Conservation (phyloP, 129 eudicot species). For the Flaveria ramosissima region DNA sequence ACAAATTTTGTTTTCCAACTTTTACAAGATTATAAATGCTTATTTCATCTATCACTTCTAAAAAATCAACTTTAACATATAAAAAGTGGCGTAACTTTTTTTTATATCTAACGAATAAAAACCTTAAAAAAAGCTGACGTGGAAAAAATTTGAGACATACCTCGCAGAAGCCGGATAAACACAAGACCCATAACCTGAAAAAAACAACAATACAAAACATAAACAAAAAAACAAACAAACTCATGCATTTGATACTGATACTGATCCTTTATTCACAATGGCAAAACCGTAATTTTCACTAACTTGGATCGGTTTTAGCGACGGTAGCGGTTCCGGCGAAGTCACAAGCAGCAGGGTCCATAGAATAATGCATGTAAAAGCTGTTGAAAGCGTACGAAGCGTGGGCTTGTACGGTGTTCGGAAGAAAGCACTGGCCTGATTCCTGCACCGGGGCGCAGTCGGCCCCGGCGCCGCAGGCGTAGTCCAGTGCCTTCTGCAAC, state of each 20-base stretch:
- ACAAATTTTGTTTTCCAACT: too few relatives aligned
- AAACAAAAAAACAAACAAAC: background rate
- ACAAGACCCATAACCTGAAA: slow-evolving; percentile 81
- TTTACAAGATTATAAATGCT: too few relatives aligned
- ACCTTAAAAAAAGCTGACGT: background rate
- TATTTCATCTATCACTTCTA: too few relatives aligned
- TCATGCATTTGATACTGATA: too few relatives aligned
- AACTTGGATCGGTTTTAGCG: slow-evolving; percentile 76
- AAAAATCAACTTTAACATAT: too few relatives aligned
- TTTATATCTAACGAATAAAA: background rate
- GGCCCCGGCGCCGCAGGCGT: slow-evolving; percentile 77
- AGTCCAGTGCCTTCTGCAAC: slow-evolving; percentile 57
- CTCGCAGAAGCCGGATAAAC: slow-evolving; percentile 68
- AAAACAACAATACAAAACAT: background rate
- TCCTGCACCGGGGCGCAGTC: slow-evolving; percentile 63
- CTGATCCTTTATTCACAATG: background rate
- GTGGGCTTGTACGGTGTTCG: slow-evolving; percentile 60
- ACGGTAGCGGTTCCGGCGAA: slow-evolving; percentile 67
- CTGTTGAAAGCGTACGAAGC: slow-evolving; percentile 86
- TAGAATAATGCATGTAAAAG: slow-evolving; percentile 48
- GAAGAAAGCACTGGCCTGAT: slow-evolving; percentile 57
- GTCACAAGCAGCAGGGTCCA: slow-evolving; percentile 58
- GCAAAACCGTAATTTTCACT: slow-evolving; percentile 5
- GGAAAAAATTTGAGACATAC: slow-evolving; percentile 23
- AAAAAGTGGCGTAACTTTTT: background rate